Evolutionary conservation across 2,329 filamentous ascomycete genomes (phyloP).

Genomic region (Sporothrix dimorphospora): DNA sequence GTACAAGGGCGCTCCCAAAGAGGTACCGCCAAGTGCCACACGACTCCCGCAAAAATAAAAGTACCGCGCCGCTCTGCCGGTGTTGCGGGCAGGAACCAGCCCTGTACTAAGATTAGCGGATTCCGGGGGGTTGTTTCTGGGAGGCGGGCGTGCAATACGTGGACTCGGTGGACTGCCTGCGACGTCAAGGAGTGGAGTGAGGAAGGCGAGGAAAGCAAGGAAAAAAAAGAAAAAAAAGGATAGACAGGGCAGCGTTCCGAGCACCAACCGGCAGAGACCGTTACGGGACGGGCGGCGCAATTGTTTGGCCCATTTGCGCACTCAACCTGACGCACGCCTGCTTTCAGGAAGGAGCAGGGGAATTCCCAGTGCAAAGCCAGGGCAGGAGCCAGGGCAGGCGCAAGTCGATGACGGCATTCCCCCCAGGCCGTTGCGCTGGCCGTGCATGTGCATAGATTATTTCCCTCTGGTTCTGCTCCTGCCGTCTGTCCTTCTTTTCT

Average conservation of each 20-base stretch:
- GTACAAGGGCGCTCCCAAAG: not conserved
- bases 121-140: constrained; percentile 29
- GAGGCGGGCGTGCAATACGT: constrained; percentile 11
- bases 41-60: not conserved
- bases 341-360: not conserved
- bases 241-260: constrained; percentile 5
- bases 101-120: constrained; percentile 31
- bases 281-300: constrained; percentile 23
- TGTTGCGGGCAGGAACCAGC: constrained; percentile 28
- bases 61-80: constrained; percentile 26
- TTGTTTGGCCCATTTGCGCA: not conserved
- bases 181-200: not conserved
- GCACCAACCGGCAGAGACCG: not conserved
- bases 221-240: not conserved
- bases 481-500: not conserved
- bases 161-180: not conserved
- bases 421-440: constrained; percentile 15
- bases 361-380: not conserved
- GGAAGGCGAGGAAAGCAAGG: not conserved
- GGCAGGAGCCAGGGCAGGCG: constrained; percentile 3
- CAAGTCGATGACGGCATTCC: constrained; percentile 22
- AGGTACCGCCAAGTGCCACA: not conserved
- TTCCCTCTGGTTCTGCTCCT: not conserved
- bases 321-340: constrained; percentile 1
- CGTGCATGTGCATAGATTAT: constrained; percentile 14